Evolutionary conservation across 2,329 filamentous ascomycete species (phyloP).

Genomic region (Pseudogymnoascus sp.): DNA sequence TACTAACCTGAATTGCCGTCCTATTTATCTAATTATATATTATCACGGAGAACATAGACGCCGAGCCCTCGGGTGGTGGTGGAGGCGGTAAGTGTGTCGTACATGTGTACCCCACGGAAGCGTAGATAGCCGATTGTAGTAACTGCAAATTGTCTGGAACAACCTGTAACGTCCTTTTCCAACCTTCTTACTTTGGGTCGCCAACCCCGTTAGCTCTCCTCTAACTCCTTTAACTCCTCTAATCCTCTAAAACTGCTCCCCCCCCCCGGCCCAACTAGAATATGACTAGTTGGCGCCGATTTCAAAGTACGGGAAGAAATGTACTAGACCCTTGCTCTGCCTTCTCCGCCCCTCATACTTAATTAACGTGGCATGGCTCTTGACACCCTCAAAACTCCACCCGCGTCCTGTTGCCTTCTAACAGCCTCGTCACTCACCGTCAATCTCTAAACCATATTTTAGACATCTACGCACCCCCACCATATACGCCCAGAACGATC

Average conservation of each 20-base stretch:
- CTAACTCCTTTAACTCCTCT: not conserved
- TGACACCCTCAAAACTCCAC: slow-evolving; percentile 5
- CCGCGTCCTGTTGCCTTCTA: not conserved
- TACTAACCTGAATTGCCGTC: not conserved
- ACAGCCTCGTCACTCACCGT: not conserved
- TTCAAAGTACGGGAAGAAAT: not conserved
- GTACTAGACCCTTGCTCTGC: not conserved
- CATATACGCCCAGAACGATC: not conserved
- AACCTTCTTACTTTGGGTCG: slow-evolving; percentile 5
- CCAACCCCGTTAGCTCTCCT: slow-evolving; percentile 3
- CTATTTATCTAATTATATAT: not conserved
- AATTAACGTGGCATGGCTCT: slow-evolving; percentile 1
- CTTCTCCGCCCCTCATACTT: not conserved
- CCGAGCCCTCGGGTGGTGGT: not conserved
- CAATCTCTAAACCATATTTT: not conserved
- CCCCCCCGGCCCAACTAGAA: not conserved
- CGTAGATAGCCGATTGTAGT: not conserved
- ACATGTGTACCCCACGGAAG: not conserved
- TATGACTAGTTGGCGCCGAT: not conserved
- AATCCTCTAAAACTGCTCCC: too few relatives aligned
- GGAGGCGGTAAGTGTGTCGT: not conserved
- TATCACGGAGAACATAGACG: not conserved
- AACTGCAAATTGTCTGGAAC: not conserved
- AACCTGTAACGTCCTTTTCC: not conserved
- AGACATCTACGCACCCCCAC: not conserved